phyloP scores from a whole-genome alignment of 805 yeast genomes.

The Hanseniaspora taiwanica region DNA sequence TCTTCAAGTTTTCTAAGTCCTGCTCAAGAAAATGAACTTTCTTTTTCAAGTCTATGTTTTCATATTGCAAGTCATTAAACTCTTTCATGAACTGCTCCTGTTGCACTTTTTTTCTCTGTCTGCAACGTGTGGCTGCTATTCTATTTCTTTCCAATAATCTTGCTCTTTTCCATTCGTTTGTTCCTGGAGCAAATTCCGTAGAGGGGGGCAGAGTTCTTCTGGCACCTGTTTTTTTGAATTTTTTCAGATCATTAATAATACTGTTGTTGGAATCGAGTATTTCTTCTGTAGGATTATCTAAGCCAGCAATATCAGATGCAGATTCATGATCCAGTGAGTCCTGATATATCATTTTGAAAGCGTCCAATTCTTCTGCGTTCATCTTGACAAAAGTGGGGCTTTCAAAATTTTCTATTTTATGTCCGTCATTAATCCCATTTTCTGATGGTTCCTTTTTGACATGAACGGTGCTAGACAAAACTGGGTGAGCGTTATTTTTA shows the following conservation, averaged over 20 bases:
- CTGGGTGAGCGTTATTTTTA: too few relatives aligned
- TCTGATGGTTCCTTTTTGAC: too few relatives aligned
- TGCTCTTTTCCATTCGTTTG: conserved; percentile 57
- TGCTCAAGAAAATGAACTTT: conserved; percentile 17
- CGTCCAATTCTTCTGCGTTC: too few relatives aligned
- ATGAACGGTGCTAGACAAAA: too few relatives aligned
- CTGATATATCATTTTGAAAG: too few relatives aligned
- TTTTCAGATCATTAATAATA: conserved; percentile 23
- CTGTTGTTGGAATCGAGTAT: conserved; percentile 36
- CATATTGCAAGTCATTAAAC: conserved; percentile 34
- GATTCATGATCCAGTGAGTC: not conserved
- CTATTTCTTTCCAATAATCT: conserved; percentile 48
- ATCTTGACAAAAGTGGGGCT: too few relatives aligned
- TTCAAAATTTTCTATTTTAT: too few relatives aligned
- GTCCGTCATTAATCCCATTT: too few relatives aligned
- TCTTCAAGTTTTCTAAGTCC: not conserved
- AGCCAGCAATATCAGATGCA: conserved; percentile 30
- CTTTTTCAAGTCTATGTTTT: conserved; percentile 27
- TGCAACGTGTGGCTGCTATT: conserved; percentile 56
- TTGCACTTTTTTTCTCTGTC: conserved; percentile 55
- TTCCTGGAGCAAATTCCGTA: conserved; percentile 48
- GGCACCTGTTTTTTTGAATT: conserved; percentile 4
- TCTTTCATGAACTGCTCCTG: conserved; percentile 55
- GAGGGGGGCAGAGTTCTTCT: conserved; percentile 5
- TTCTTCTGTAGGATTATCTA: conserved; percentile 9